Evolutionary conservation across 164 flowering plant species (phyloP), one percentile per base, ranked within the genome.

Genomic region (Protea cynaroides): DNA sequence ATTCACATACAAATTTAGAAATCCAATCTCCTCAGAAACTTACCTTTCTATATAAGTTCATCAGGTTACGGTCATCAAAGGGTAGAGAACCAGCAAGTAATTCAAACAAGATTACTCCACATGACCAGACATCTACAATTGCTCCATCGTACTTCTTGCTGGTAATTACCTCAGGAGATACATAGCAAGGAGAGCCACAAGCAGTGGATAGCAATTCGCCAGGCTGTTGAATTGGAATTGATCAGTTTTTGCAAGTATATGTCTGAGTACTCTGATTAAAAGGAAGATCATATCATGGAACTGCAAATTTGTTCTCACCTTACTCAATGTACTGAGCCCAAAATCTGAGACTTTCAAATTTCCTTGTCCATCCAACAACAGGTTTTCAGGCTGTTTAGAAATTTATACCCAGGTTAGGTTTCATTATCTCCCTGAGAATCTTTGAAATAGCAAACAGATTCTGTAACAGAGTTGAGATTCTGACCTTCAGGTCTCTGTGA

Each of bases 91-190:
- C 91, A 0, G 92, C 77, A 8, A 85, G 84, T 62, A 86, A 34
- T 69, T 84, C 88, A 46, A 82, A 88, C 25, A 88, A 83, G 63
- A 88, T 79, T 23, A 88, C 90, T 56, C 96, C 96, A 69, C 96
- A 86, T 18, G 96, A 81, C 90, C 92, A 89, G 70, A 83, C 67
- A 78, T 89, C 92, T 53, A 83, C 86, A 13, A 84, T 79, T 34
- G 87, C 79, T 61, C 96, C 96, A 19, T 82, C 82, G 43, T 89
- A 86, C 36, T 72, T 72, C 71, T 69, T 82, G 58, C 67, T 70
- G n/a, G n/a, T n/a, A n/a, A n/a, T n/a, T n/a, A n/a, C 90, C 85
- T 89, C 96, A 29, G 92, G 96, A 51, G 96, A 89, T 50, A 84
- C 84, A 72, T 89, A 86, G 78, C 90, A 70, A 40, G 96, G 96